Evolutionary conservation across 2,329 filamentous ascomycete genomes (phyloP), one percentile per base, ranked within the genome.

Genomic region (Exophiala sideris): DNA sequence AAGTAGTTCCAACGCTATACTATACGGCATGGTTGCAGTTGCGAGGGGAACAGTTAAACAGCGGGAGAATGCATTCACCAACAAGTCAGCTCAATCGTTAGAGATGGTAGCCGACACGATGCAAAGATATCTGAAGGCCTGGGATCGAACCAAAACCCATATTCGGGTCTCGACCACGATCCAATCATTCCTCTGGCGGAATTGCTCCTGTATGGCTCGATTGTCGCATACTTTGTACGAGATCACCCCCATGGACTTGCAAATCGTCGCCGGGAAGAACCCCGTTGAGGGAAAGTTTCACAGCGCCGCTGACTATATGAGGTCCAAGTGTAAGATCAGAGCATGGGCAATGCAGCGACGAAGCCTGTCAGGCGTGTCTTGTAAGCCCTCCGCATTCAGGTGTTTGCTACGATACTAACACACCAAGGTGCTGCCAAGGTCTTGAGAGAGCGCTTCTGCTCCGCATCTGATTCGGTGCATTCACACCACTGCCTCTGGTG

Each of bases 401-500:
- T 21, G 40, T 14, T 24, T 24, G 10, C 10, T 24, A 36, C 9
- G 18, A 48, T 35, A 14, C n/a, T 35, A 7, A 14, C 29, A 9
- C 10, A 7, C 21, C 3, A 48, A 35, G 14, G 20, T 29, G 51
- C 51, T 11, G 51, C 51, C 7, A 48, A 12, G 8, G 14, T 54
- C 12, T 41, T 54, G 7, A 45, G 35, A 24, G 45, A 42, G 9
- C 45, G 45, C 6, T 36, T 54, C 2, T n/a, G 36, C 20, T 45
- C 10, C 8, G 12, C 33, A 10, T 14, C n/a, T 14, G 9, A 29
- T 5, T 16, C 14, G 12, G 44, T 14, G 33, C 50, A 54, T 36
- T 54, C 45, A n/a, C 50, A 54, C 62, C 81, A 84, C 61, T 79
- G 83, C n/a, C 79, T 81, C 0, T 85, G 82, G 82, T 81, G 79